Evolutionary conservation across 805 yeast species (phyloP), one percentile per base, ranked within the genome.

Genomic region (Cyberlindnera maritima): DNA sequence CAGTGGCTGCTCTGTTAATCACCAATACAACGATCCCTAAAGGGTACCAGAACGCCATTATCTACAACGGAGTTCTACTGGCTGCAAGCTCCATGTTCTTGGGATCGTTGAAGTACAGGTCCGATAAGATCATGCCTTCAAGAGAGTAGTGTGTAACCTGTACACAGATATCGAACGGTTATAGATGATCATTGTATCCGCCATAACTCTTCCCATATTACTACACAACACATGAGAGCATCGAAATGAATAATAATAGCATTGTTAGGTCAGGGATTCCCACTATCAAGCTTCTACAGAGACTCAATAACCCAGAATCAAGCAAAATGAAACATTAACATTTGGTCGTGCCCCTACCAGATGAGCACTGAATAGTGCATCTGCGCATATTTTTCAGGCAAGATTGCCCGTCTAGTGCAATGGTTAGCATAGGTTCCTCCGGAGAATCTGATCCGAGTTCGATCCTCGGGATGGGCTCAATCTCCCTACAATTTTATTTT

Each of bases 371-470:
- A 4, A 28, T 28, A 13, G 13, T 13, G 31, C 4, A 7, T 28
- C 5, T 4, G 9, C 17, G 28, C 15, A 4, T 21, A 20, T 21
- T 36, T 36, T 36, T n/a, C 12, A 21, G 42, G 35, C 55, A 50
- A 47, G 58, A 55, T 51, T 59, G 76, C 75, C 75, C 75, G 69
- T 66, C 69, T 71, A 69, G 76, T 71, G 75, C 74, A 71, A 71
- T 71, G 74, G 76, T 70, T 69, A 71, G 75, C 75, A 71, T 71
- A 65, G 73, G 68, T 67, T 69, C 68, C 69, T 71, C 76, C 76
- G 76, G 76, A 69, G 75, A 71, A 64, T 69, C 74, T 64, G 76
- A 71, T 71, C 75, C 75, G 75, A 73, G 76, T 71, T 71, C 76
- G 76, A 71, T 63, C 71, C 76, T 73, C 75, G 75, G 75, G 69